Conservation (phyloP, 2,329 filamentous ascomycete species). For the Microascus cirrosus region DNA sequence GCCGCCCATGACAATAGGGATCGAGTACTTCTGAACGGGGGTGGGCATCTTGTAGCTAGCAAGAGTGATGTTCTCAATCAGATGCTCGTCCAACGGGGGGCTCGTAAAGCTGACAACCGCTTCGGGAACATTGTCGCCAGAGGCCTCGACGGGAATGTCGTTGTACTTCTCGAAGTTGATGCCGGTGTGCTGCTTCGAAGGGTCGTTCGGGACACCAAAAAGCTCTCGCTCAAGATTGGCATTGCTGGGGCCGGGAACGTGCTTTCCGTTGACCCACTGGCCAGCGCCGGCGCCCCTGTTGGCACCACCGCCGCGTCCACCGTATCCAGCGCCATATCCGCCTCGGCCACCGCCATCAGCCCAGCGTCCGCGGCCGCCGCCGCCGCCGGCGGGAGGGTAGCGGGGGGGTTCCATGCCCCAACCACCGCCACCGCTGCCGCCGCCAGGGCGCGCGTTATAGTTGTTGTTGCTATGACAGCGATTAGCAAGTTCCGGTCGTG, state of each 20-base stretch:
- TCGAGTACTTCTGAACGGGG: constrained; percentile 98
- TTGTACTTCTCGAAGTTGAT: constrained; percentile 99
- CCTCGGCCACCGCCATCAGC: constrained; percentile 24
- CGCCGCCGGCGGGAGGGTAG: not conserved
- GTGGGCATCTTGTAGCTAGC: constrained; percentile 93
- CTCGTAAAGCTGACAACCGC: constrained; percentile 84
- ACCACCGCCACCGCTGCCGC: constrained; percentile 7
- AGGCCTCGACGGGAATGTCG: constrained; percentile 96
- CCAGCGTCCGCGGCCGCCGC: constrained; percentile 20
- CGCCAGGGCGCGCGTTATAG: constrained; percentile 24
- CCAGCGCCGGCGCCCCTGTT: constrained; percentile 74
- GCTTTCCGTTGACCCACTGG: constrained; percentile 94
- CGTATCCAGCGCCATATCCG: constrained; percentile 19
- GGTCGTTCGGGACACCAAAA: constrained; percentile 83
- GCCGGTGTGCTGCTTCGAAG: constrained; percentile 89
- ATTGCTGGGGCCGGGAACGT: constrained; percentile 82
- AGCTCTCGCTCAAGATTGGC: constrained; percentile 88
- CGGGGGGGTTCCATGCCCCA: constrained; percentile 11
- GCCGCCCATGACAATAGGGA: constrained; percentile 95
- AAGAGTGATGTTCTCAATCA: constrained; percentile 85
- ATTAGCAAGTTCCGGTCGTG: not conserved
- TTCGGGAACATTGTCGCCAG: constrained; percentile 85
- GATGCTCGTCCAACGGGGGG: constrained; percentile 88
- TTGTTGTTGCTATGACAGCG: constrained; percentile 29
- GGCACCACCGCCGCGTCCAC: constrained; percentile 33